These are phyloP conservation scores for Gelatoporia subvermispora DNA, from an alignment of 768 basidiomycete genomes.

Conservation along the genomic window DNA sequence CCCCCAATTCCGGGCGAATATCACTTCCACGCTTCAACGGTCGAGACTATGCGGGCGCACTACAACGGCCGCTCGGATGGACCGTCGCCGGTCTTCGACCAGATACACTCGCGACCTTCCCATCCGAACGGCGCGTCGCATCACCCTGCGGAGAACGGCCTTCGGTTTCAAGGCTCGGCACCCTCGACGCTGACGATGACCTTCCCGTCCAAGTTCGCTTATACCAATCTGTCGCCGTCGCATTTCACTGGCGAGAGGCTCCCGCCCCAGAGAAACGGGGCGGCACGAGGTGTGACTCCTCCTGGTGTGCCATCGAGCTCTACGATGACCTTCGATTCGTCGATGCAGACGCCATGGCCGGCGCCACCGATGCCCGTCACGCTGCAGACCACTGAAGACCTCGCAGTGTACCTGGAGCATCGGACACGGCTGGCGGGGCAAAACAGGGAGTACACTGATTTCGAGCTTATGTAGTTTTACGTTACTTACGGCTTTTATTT, in stretches of 20 bases:
- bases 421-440: slow-evolving; percentile 15
- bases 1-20: neutral
- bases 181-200: slow-evolving; percentile 13
- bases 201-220: slow-evolving; percentile 19
- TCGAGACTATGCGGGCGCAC: slow-evolving; percentile 4
- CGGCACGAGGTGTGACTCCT: slow-evolving; percentile 1
- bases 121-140: too few relatives aligned
- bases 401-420: slow-evolving; percentile 19
- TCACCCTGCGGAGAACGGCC: too few relatives aligned
- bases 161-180: neutral
- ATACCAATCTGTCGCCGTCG: slow-evolving; percentile 19
- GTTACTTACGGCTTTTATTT: too few relatives aligned
- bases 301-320: neutral
- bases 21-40: slow-evolving; percentile 1
- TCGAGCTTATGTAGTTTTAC: neutral
- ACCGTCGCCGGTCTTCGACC: too few relatives aligned
- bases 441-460: slow-evolving; percentile 9
- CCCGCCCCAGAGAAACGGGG: neutral
- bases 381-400: slow-evolving; percentile 19
- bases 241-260: slow-evolving; percentile 11
- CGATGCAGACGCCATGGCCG: slow-evolving; percentile 9
- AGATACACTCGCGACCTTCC: too few relatives aligned
- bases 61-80: neutral
- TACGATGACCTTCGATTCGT: slow-evolving; percentile 11
- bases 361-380: slow-evolving; percentile 8